A percentile compares a stretch with the other conserved stretches of the same genome.
phyloP scores from a whole-genome alignment of 2,329 filamentous ascomycete species.

The Aphanoascus verrucosus region DNA sequence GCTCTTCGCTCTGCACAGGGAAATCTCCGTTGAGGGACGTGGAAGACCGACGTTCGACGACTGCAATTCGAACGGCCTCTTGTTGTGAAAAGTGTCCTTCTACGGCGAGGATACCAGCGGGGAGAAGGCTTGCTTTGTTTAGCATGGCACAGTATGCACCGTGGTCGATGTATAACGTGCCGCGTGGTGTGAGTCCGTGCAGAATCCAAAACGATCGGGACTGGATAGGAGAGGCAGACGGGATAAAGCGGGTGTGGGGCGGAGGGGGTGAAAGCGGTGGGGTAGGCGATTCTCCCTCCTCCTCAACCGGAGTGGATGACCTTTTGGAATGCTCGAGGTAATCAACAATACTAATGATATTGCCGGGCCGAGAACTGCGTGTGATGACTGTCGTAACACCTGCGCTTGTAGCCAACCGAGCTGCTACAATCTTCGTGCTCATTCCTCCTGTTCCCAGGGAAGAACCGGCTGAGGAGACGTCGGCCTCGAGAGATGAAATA shows the following conservation, averaged over 20 bases:
- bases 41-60: conserved; percentile 49
- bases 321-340: conserved; percentile 53
- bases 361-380: conserved; percentile 82
- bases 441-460: conserved; percentile 88
- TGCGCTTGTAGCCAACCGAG: conserved; percentile 80
- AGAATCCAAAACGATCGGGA: conserved; percentile 97
- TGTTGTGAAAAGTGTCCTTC: conserved; percentile 83
- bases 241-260: conserved; percentile 85
- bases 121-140: conserved; percentile 76
- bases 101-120: conserved; percentile 81
- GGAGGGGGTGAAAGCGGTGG: conserved; percentile 41
- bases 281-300: conserved; percentile 24
- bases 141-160: conserved; percentile 72
- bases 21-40: conserved; percentile 34
- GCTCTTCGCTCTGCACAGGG: conserved; percentile 31
- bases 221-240: conserved; percentile 70
- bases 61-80: conserved; percentile 78
- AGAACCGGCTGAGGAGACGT: conserved; percentile 84
- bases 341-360: conserved; percentile 74
- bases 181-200: conserved; percentile 80
- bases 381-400: conserved; percentile 96
- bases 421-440: conserved; percentile 94
- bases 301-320: neutral
- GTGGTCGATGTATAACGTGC: conserved; percentile 84
- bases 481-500: conserved; percentile 68